Base-by-base conservation (phyloP, 768 basidiomycete genomes). In the Leccinellum albellum region DNA sequence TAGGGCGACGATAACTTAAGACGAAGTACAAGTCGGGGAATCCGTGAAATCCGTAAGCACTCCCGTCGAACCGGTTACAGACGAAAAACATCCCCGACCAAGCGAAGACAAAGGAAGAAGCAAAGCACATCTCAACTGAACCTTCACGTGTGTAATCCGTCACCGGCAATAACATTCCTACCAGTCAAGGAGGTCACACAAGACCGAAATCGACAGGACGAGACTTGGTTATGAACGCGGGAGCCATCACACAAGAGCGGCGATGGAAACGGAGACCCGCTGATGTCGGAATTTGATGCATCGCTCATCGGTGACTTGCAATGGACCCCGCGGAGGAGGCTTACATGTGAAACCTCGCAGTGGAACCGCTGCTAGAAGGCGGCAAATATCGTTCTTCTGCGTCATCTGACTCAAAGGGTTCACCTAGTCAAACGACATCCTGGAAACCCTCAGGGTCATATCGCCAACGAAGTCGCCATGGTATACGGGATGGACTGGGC, bases 401-500 rank as follows among this genome's bases (percentile, higher is more conserved):
- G 97, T 98, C 35, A 83, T 99, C 46, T 99, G 97, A 97, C 79
- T 98, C 59, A 99, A 98, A 68, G 97, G 97, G 0, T 99, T 99
- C 71, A 98, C 97, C 0, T 99, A 97, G 68, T 97, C 97, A 2
- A 96, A 94, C 66, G 97, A 99, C 70, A 94, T 99, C 49, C 78
- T 99, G 52, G 97, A 99, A 74, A 96, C 91, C 23, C 85, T 98
- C 69, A 87, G 94, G 61, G 88, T 98, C 59, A 92, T 69, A 80
- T 89, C 62, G 82, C 82, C 31, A 99, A 98, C 68, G 85, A 94
- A 62, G 97, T 97, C 3, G 92, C 94, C 0, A 93, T 99, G 92
- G 94, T 98, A 2, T 98, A 97, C 68, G 96, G 95, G n/a, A 98
- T 98, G 96, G 97, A 99, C 68, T 99, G 97, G 97, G 96, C 94